Conservation (phyloP, 2,329 filamentous ascomycete species). For the Amauroascus niger region DNA sequence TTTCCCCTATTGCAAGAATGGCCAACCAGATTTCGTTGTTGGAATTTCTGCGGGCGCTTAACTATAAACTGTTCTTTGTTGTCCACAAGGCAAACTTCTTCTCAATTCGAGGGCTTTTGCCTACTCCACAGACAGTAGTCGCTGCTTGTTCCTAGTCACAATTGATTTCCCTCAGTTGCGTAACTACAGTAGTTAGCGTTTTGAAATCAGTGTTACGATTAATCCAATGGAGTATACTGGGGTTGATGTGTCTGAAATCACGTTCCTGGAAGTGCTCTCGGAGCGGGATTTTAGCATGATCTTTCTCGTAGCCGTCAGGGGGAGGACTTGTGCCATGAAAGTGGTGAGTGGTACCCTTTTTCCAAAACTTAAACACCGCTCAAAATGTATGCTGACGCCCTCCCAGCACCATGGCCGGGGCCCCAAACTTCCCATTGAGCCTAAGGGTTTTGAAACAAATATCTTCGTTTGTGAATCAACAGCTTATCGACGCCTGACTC, state of each 20-base stretch:
- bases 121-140: neutral
- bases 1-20: too few relatives aligned
- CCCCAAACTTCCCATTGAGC: neutral
- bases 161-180: too few relatives aligned
- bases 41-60: too few relatives aligned
- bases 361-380: neutral
- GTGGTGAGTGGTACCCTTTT: conserved; percentile 5
- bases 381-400: neutral
- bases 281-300: conserved; percentile 4
- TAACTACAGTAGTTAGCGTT: too few relatives aligned
- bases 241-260: conserved; percentile 6
- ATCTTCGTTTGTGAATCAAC: neutral
- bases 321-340: conserved; percentile 12
- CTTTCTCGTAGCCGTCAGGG: conserved; percentile 10
- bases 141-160: too few relatives aligned
- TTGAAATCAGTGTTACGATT: too few relatives aligned
- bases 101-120: neutral
- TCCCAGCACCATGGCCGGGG: conserved; percentile 2
- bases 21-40: too few relatives aligned
- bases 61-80: too few relatives aligned
- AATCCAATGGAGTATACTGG: conserved; percentile 3
- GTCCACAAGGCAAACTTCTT: neutral
- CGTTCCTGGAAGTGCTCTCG: conserved; percentile 5
- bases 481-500: neutral
- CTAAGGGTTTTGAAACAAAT: neutral